phyloP scores from a whole-genome alignment of 805 yeast species.

The Wickerhamiella azyma region DNA sequence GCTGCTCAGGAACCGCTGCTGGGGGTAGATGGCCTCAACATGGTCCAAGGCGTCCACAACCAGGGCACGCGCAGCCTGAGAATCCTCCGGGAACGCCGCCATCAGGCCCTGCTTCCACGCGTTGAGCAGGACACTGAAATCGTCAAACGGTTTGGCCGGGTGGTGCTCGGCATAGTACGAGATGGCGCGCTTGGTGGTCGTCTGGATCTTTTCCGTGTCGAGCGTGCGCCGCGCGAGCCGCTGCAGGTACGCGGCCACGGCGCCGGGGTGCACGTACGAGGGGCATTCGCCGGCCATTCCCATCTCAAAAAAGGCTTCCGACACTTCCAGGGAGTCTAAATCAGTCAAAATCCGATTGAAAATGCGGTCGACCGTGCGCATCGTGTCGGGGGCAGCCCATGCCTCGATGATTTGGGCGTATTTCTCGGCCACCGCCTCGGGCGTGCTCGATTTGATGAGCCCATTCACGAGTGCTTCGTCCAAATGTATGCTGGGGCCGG shows the following conservation, averaged over 20 bases:
- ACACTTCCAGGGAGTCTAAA: slow-evolving; percentile 13
- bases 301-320: slow-evolving; percentile 15
- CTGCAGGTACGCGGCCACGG: slow-evolving; percentile 16
- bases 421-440: slow-evolving; percentile 15
- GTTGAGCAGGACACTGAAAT: slow-evolving; percentile 12
- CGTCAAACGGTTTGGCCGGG: background rate
- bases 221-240: slow-evolving; percentile 8
- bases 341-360: slow-evolving; percentile 19
- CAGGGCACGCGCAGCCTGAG: slow-evolving; percentile 12
- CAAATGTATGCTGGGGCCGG: slow-evolving; percentile 16
- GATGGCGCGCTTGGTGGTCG: slow-evolving; percentile 11
- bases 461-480: slow-evolving; percentile 18
- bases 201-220: slow-evolving; percentile 11
- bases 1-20: slow-evolving; percentile 12
- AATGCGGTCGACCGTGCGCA: slow-evolving; percentile 13
- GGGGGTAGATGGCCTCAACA: slow-evolving; percentile 6
- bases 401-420: slow-evolving; percentile 15
- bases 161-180: slow-evolving; percentile 7
- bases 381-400: slow-evolving; percentile 12
- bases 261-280: slow-evolving; percentile 18
- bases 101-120: slow-evolving; percentile 12
- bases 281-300: slow-evolving; percentile 11
- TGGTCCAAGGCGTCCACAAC: slow-evolving; percentile 8
- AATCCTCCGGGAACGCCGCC: slow-evolving; percentile 9
- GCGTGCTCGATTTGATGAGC: slow-evolving; percentile 14